Evolutionary conservation across 2,329 filamentous ascomycete species (phyloP), one percentile per base, ranked within the genome.

Genomic region (Xylaria sp.): DNA sequence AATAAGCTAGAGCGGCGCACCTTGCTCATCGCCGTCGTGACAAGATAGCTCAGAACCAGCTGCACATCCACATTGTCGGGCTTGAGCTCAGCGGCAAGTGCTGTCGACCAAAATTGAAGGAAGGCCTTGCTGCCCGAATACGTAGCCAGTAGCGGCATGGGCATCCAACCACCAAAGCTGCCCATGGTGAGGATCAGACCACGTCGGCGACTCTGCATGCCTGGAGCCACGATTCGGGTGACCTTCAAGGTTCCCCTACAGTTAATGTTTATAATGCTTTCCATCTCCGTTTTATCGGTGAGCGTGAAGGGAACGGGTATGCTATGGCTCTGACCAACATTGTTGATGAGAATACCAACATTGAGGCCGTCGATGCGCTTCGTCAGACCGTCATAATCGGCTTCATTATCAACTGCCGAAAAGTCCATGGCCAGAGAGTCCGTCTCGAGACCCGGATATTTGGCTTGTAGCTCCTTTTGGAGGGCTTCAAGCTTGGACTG

Each of bases 101-200:
- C 90, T 6, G 90, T 91, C 72, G 92, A 97, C 96, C 96, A 99
- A 78, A 97, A 91, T 82, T 98, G 95, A 57, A 99, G 86, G 87
- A 99, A 99, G 1, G 96, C 95, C 83, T 99, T 99, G 88, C 92
- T 96, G 72, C 96, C 96, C 52, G 93, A 97, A 86, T 99, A 99
- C 3, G 96, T 98, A 13, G 96, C 96, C 52, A 99, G 87, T 63
- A 96, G 90, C 6, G 97, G 94, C 0, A 93, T 97, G 8, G 96
- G 96, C 69, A 96, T 89, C 82, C 97, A 91, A 73, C 96, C 97
- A 70, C 92, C 96, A 78, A 98, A 97, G 12, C 94, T 97, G 55
- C 95, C 96, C 94, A 99, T 97, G 66, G 95, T 99, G 63, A 99
- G 85, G 76, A 99, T 93, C 41, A 99, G 86, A 28, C 97, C 96